Evolutionary conservation across 257 asterid species (phyloP).

Genomic region (Solanum microdontum): DNA sequence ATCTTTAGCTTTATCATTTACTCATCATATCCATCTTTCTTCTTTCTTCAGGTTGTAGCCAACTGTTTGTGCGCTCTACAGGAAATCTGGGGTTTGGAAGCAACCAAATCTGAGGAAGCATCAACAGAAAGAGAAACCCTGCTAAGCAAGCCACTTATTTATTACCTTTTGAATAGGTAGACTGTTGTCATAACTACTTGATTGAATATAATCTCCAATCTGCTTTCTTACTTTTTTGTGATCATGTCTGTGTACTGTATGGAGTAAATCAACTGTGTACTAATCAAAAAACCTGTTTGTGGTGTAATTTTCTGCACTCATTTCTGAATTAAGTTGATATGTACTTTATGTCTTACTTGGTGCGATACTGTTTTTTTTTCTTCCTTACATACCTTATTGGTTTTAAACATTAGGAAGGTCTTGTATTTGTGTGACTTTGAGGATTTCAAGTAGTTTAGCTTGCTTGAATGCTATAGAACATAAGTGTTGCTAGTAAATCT

Average conservation of each 20-base stretch:
- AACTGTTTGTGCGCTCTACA: conserved; percentile 82
- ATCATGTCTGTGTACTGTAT: background rate
- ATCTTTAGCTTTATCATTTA: background rate
- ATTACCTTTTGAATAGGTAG: conserved; percentile 87
- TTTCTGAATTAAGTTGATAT: background rate
- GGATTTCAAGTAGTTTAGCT: background rate
- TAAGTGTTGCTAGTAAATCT: background rate
- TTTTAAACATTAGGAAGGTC: background rate
- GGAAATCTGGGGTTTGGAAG: conserved; percentile 95
- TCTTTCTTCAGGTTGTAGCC: conserved; percentile 64
- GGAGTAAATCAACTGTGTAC: background rate
- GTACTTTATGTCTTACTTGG: background rate
- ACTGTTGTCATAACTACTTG: background rate
- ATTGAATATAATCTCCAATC: background rate
- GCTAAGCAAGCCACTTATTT: conserved; percentile 73
- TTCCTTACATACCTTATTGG: background rate
- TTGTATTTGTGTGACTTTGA: background rate
- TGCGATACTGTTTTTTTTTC: background rate
- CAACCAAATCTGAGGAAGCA: conserved; percentile 82
- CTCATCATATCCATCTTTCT: conserved; percentile 1
- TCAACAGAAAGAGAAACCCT: conserved; percentile 74
- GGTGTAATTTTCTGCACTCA: background rate
- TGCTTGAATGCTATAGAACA: background rate
- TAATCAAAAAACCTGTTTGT: background rate
- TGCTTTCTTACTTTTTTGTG: background rate